Evolutionary conservation across 495 filamentous ascomycete genomes (phyloP).

Genomic region (Penicillium mononematosum): DNA sequence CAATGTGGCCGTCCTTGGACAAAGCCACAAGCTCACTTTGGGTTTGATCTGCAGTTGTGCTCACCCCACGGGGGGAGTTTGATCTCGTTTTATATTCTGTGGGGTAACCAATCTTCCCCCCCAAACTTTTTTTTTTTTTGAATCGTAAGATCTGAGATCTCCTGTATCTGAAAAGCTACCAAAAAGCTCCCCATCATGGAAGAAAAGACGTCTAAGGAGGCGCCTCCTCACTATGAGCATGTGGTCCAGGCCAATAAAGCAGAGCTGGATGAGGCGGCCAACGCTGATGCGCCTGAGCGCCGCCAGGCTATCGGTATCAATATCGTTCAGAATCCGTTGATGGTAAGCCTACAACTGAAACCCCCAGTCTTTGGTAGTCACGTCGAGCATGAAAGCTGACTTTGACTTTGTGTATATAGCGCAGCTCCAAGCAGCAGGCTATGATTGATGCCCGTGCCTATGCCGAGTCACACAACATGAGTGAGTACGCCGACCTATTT

Average conservation of each 20-base stretch:
- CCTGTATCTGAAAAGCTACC: not conserved
- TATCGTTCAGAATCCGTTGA: slow-evolving; percentile 5
- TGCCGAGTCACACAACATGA: slow-evolving; percentile 39
- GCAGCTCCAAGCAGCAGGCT: slow-evolving; percentile 31
- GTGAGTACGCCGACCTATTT: slow-evolving; percentile 44
- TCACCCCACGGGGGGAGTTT: slow-evolving; percentile 2
- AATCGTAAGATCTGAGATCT: not conserved
- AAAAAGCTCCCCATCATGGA: not conserved
- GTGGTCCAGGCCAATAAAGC: not conserved
- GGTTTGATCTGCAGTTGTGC: slow-evolving; percentile 2
- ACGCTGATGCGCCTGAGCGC: not conserved
- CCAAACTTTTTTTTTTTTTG: not conserved
- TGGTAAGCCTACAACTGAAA: not conserved
- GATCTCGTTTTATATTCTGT: slow-evolving; percentile 1
- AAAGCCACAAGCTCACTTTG: not conserved
- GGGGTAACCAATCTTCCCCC: not conserved
- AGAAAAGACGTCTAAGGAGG: not conserved
- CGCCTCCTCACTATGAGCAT: not conserved
- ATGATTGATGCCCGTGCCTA: slow-evolving; percentile 39
- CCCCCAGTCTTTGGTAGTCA: not conserved
- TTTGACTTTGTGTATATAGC: slow-evolving; percentile 22
- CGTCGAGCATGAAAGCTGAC: not conserved
- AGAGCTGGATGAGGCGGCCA: not conserved
- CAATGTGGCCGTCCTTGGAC: not conserved
- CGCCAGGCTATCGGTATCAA: slow-evolving; percentile 4